Evolutionary conservation across 768 basidiomycete genomes (phyloP).

Genomic region (Cyathus striatus): DNA sequence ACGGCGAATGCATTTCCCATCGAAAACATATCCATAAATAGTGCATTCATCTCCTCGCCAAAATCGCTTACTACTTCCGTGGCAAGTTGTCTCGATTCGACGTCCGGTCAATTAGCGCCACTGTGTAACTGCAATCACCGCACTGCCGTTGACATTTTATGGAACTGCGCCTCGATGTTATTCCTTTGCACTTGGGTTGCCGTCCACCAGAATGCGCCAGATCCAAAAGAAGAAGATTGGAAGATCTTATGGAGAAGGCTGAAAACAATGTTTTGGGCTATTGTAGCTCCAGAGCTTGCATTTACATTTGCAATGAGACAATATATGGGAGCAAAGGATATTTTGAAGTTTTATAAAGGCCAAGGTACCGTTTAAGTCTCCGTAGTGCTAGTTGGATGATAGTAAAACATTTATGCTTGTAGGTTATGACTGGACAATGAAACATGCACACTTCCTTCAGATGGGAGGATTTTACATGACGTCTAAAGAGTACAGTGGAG

Average conservation of each 20-base stretch:
- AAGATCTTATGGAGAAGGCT: background rate
- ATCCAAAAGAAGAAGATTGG: background rate
- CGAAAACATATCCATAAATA: no score
- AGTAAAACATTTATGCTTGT: background rate
- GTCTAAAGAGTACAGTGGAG: background rate
- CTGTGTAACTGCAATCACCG: no score
- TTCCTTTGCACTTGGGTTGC: background rate
- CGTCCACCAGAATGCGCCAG: background rate
- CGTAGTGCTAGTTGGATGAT: background rate
- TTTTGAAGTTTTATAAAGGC: background rate
- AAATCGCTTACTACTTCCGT: no score
- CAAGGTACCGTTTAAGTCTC: background rate
- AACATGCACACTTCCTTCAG: constrained; percentile 3
- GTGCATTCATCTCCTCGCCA: no score
- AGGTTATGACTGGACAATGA: background rate
- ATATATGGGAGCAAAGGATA: background rate
- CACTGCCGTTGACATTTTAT: no score
- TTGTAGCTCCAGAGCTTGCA: background rate
- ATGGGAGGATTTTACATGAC: constrained; percentile 2
- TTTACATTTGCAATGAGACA: background rate
- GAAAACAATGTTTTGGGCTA: background rate
- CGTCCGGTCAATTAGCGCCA: no score
- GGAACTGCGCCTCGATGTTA: no score
- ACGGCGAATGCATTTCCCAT: no score
- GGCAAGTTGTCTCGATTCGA: no score